A percentile compares a stretch with the other conserved stretches of the same genome.
Evolutionary conservation across 495 filamentous ascomycete genomes (phyloP).

Genomic region (Filosporella fistucella): DNA sequence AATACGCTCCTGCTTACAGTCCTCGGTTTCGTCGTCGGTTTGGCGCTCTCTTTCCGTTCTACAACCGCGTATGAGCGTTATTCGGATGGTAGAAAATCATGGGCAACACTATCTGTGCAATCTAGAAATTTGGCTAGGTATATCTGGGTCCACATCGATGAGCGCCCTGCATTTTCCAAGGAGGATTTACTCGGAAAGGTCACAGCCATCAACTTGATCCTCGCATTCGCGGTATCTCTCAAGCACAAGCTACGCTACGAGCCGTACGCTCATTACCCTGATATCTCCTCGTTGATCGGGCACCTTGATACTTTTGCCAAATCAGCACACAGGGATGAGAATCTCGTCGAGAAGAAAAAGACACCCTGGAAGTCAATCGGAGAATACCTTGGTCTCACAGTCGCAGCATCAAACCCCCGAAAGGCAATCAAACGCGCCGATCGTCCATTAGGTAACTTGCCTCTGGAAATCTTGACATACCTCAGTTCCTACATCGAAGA

Average conservation of each 20-base stretch:
- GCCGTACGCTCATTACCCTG: slow-evolving; percentile 72
- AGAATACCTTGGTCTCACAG: slow-evolving; percentile 65
- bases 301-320: slow-evolving; percentile 69
- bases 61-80: slow-evolving; percentile 85
- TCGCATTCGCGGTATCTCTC: slow-evolving; percentile 70
- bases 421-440: slow-evolving; percentile 64
- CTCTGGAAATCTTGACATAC: slow-evolving; percentile 73
- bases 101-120: slow-evolving; percentile 67
- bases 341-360: slow-evolving; percentile 34
- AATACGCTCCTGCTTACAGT: slow-evolving; percentile 73
- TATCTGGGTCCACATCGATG: slow-evolving; percentile 72
- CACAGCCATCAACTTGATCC: slow-evolving; percentile 74
- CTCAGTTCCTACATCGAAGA: slow-evolving; percentile 62
- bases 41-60: slow-evolving; percentile 77
- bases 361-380: slow-evolving; percentile 55
- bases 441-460: slow-evolving; percentile 65
- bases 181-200: slow-evolving; percentile 66
- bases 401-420: slow-evolving; percentile 67
- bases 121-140: slow-evolving; percentile 70
- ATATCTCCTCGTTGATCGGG: slow-evolving; percentile 51
- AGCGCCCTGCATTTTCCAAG: slow-evolving; percentile 53
- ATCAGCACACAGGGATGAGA: slow-evolving; percentile 51
- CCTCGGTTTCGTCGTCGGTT: slow-evolving; percentile 83
- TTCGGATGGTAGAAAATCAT: slow-evolving; percentile 70
- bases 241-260: slow-evolving; percentile 90